A percentile compares a stretch with the other conserved stretches of the same genome.
Conservation (phyloP, 2,329 filamentous ascomycete genomes). For the Venturia aucupariae region DNA sequence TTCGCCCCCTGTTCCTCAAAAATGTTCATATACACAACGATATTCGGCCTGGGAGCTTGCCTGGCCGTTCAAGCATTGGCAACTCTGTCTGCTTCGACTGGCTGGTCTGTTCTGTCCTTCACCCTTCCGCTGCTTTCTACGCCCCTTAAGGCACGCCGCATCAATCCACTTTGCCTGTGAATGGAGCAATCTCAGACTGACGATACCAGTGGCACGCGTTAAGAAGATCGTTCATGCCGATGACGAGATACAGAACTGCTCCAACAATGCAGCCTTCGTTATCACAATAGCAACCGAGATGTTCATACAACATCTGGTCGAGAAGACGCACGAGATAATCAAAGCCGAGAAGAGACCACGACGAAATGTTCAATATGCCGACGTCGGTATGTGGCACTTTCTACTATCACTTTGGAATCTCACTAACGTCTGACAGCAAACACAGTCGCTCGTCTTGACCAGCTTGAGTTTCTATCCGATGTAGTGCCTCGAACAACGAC, state of each 20-base stretch:
- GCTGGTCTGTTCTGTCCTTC: conserved; percentile 4
- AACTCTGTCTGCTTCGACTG: neutral
- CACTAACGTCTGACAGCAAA: conserved; percentile 48
- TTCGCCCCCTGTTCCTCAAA: neutral
- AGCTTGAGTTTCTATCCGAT: conserved; percentile 89
- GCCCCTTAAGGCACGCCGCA: neutral
- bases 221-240: conserved; percentile 93
- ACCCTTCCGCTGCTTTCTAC: neutral
- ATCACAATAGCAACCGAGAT: conserved; percentile 91
- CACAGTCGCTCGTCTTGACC: conserved; percentile 80
- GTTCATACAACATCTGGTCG: conserved; percentile 86
- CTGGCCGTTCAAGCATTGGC: neutral
- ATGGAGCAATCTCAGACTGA: conserved; percentile 14
- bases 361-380: conserved; percentile 91
- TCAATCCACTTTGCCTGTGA: neutral
- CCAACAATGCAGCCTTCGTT: conserved; percentile 87
- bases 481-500: conserved; percentile 79
- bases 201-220: conserved; percentile 67
- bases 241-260: conserved; percentile 75
- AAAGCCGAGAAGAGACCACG: conserved; percentile 87
- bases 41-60: neutral
- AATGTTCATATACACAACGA: neutral
- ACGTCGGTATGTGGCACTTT: conserved; percentile 55
- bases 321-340: conserved; percentile 77
- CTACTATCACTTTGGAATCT: conserved; percentile 12